Percentiles rank a stretch among this genome's conserved stretches.
phyloP scores from a whole-genome alignment of 1,284 basidiomycete genomes.

The Tylopilus sp. region DNA sequence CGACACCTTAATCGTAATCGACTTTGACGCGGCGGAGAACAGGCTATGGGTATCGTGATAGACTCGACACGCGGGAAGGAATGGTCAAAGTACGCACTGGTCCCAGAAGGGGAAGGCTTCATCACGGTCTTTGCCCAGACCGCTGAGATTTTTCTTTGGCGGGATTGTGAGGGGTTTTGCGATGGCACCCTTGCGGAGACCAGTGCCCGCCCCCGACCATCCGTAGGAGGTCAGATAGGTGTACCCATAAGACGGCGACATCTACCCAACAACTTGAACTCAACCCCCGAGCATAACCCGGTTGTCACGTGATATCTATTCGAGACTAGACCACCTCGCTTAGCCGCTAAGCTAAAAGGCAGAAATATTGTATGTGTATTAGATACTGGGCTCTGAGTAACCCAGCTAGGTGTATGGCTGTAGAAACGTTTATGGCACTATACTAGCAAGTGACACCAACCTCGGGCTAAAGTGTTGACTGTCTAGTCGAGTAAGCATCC shows the following conservation, averaged over 20 bases:
- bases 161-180: slow-evolving; percentile 71
- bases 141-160: slow-evolving; percentile 80
- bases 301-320: slow-evolving; percentile 21
- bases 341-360: too few relatives aligned
- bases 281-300: too few relatives aligned
- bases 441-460: too few relatives aligned
- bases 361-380: too few relatives aligned
- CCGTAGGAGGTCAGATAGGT: slow-evolving; percentile 79
- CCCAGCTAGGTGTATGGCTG: too few relatives aligned
- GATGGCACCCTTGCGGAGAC: slow-evolving; percentile 65
- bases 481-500: too few relatives aligned
- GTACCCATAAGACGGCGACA: slow-evolving; percentile 45
- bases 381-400: too few relatives aligned
- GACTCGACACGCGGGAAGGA: not conserved
- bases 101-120: slow-evolving; percentile 97
- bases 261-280: not conserved
- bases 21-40: slow-evolving; percentile 72
- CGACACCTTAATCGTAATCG: slow-evolving; percentile 66
- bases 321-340: too few relatives aligned
- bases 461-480: too few relatives aligned
- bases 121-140: slow-evolving; percentile 87
- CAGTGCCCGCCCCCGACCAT: slow-evolving; percentile 82
- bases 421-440: too few relatives aligned
- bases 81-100: slow-evolving; percentile 56
- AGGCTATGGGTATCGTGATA: slow-evolving; percentile 46